Conservation (phyloP, 2,329 filamentous ascomycete species). For the Aspergillus ustus region DNA sequence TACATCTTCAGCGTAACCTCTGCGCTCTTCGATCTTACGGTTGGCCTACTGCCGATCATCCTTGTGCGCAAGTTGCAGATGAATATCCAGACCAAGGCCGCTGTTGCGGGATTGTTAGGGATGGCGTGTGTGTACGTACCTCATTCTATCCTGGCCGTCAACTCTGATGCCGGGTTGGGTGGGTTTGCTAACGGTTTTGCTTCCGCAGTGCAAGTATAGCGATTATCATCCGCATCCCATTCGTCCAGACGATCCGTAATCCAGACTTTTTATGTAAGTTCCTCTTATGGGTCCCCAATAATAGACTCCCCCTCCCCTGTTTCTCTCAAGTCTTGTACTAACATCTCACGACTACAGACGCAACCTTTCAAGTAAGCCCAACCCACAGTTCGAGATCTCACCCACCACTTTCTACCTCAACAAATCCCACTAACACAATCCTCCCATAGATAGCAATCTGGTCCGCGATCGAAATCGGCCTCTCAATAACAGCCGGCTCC, state of each 20-base stretch:
- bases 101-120: conserved; percentile 24
- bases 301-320: neutral
- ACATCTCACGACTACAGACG: neutral
- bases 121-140: conserved; percentile 28
- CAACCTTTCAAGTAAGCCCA: conserved; percentile 6
- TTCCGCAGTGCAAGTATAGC: conserved; percentile 25
- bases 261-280: conserved; percentile 27
- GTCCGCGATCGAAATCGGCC: conserved; percentile 29
- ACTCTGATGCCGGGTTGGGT: neutral
- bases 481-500: conserved; percentile 28
- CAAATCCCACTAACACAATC: neutral
- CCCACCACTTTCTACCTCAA: neutral
- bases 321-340: neutral
- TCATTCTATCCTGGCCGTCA: neutral
- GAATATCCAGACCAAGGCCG: conserved; percentile 23
- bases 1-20: conserved; percentile 29
- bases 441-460: conserved; percentile 25
- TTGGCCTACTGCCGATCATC: conserved; percentile 24
- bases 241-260: conserved; percentile 19
- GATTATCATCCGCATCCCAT: conserved; percentile 24
- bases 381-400: neutral
- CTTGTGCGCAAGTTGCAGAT: conserved; percentile 30
- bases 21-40: conserved; percentile 24
- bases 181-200: neutral
- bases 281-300: neutral